Evolutionary conservation across 2,329 filamentous ascomycete genomes (phyloP), one percentile per base, ranked within the genome.

Genomic region (Phyllosticta citribraziliensis): DNA sequence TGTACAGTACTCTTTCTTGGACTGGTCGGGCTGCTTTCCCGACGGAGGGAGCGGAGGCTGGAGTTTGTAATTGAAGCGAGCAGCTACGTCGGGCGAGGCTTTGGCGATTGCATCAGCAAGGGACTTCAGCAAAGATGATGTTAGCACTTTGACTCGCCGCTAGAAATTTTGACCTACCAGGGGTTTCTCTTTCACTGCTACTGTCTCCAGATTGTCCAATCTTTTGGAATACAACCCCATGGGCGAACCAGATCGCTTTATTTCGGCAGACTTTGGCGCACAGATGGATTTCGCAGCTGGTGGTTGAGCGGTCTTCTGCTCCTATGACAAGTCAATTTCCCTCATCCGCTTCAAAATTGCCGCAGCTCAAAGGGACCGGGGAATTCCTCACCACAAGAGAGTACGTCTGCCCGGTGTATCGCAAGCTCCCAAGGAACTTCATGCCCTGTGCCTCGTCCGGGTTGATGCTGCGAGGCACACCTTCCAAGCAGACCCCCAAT

Each of bases 1-100:
- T 62, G 91, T 89, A 74, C 91, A 96, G 73, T 88, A 96, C 24
- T 88, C 77, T 71, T 96, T 96, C 68, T 82, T 84, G 5, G 74
- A 72, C 5, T 69, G 69, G 11, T 77, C 72, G 19, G 75, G 74
- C 19, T 72, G 65, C n/a, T 69, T 66, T 22, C 74, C 73, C 0
- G 75, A 76, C 2, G 75, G 72, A 5, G 72, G 71, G 4, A 65
- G 67, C 8, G 27, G 52, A 14, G 51, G 51, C 35, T 55, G 56
- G 9, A 35, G 6, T 6, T 24, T 56, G 22, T 58, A 14, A 12
- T 53, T 11, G 52, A 27, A 17, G 33, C 40, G 40, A 47, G 12
- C 14, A 47, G n/a, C 57, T 56, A 54, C 30, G 57, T 57, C 40
- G 24, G 17, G 10, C 19, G 19, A 22, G 35, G 60, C 9, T 62